A percentile compares a stretch with the other conserved stretches of the same genome.
phyloP scores from a whole-genome alignment of 176 grass and related monocot species.

The Pharus latifolius region DNA sequence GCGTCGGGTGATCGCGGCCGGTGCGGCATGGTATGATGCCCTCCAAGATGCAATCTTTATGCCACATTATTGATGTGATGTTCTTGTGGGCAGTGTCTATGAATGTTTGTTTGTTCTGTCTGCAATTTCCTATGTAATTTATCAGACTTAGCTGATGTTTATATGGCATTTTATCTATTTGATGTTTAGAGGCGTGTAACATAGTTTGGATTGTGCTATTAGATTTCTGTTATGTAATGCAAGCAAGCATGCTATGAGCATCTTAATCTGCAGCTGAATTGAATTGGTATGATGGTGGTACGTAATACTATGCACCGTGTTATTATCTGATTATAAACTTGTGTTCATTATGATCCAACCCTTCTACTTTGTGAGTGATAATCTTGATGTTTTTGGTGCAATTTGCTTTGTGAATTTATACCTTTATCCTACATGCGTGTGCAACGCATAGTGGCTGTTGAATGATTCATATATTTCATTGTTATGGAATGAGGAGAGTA shows the following conservation, averaged over 20 bases:
- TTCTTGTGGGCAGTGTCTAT: neutral
- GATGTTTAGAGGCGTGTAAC: neutral
- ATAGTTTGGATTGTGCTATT: conserved; percentile 1
- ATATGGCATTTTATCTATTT: neutral
- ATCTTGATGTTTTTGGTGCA: neutral
- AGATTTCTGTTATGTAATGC: neutral
- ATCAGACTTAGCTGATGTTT: neutral
- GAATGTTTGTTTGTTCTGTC: neutral
- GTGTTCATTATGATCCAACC: neutral
- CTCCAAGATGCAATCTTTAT: neutral
- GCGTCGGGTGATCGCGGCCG: conserved; percentile 27
- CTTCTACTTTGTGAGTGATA: neutral
- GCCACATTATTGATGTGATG: neutral
- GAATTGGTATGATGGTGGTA: neutral
- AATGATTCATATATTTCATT: too few relatives aligned
- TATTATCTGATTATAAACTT: neutral
- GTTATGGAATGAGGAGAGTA: too few relatives aligned
- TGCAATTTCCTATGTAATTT: conserved; percentile 7
- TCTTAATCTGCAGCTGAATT: neutral
- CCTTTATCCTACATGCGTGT: neutral
- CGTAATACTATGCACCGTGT: neutral
- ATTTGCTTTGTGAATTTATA: neutral
- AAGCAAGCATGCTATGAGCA: neutral
- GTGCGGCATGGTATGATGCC: neutral
- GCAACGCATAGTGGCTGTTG: too few relatives aligned